Evolutionary conservation across 2,329 filamentous ascomycete species (phyloP).

Genomic region (Sordariomycetes sp.): DNA sequence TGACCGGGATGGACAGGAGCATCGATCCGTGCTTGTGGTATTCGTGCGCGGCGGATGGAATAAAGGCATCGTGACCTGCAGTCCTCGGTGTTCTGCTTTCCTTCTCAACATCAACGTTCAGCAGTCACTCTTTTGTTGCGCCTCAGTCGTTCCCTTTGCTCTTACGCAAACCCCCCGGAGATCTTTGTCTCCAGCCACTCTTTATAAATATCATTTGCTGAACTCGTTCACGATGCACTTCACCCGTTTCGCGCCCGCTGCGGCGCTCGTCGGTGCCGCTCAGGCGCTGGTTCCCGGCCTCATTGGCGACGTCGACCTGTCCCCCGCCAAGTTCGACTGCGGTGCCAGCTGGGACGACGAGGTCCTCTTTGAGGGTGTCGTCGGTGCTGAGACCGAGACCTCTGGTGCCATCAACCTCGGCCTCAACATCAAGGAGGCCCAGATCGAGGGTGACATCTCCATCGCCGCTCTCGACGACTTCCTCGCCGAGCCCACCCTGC

Average conservation of each 20-base stretch:
- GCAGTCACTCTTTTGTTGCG: neutral
- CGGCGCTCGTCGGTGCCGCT: conserved; percentile 5
- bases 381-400: conserved; percentile 7
- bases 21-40: no score
- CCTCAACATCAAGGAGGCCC: conserved; percentile 17
- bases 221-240: conserved; percentile 5
- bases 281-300: conserved; percentile 2
- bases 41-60: neutral
- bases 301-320: neutral
- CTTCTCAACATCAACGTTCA: conserved; percentile 1
- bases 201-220: conserved; percentile 1
- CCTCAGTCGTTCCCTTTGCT: neutral
- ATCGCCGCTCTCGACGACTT: conserved; percentile 32
- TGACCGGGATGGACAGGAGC: neutral
- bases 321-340: conserved; percentile 5
- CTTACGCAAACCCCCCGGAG: neutral
- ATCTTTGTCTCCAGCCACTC: conserved; percentile 7
- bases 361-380: conserved; percentile 7
- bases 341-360: conserved; percentile 6
- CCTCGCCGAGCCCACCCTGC: conserved; percentile 26
- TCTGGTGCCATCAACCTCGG: conserved; percentile 11
- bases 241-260: conserved; percentile 5
- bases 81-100: neutral
- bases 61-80: neutral
- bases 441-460: conserved; percentile 37